Evolutionary conservation across 805 yeast genomes (phyloP).

Genomic region (Yarrowia alimentaria): DNA sequence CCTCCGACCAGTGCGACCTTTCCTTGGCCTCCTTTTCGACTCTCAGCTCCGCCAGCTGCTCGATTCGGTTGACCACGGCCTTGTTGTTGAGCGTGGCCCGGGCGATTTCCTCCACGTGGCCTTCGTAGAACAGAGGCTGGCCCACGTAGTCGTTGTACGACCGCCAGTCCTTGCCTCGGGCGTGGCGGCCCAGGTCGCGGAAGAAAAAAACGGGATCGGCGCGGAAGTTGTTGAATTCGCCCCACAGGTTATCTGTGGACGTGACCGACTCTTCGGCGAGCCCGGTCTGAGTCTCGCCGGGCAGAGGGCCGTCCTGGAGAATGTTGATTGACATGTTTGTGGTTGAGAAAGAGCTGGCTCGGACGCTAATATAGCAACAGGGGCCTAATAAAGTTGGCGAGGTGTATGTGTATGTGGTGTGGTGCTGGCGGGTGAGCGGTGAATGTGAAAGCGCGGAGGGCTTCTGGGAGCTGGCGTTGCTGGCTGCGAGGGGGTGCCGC

Average conservation of each 20-base stretch:
- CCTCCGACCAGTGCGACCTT: slow-evolving; percentile 33
- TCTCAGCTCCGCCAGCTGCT: slow-evolving; percentile 38
- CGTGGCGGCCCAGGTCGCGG: slow-evolving; percentile 36
- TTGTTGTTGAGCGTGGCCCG: slow-evolving; percentile 38
- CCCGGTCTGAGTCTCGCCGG: slow-evolving; percentile 6
- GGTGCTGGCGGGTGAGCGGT: no score
- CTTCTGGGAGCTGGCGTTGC: no score
- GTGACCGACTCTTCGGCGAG: slow-evolving; percentile 16
- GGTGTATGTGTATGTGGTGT: no score
- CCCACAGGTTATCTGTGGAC: slow-evolving; percentile 35
- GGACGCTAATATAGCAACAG: no score
- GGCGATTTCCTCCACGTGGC: slow-evolving; percentile 37
- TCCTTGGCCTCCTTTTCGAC: slow-evolving; percentile 35
- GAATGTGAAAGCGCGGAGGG: no score
- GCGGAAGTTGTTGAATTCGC: slow-evolving; percentile 41
- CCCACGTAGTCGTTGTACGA: slow-evolving; percentile 43
- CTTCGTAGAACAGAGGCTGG: slow-evolving; percentile 38
- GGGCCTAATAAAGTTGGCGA: no score
- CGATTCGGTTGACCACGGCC: slow-evolving; percentile 37
- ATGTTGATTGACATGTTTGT: slow-evolving; percentile 18
- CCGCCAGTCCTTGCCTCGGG: slow-evolving; percentile 42
- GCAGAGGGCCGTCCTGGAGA: slow-evolving; percentile 24
- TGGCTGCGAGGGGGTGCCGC: no score
- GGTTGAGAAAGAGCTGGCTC: neutral
- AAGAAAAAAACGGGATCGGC: slow-evolving; percentile 41